Evolutionary conservation across 441 rosid species (phyloP).

Genomic region (Adansonia rubrostipa): DNA sequence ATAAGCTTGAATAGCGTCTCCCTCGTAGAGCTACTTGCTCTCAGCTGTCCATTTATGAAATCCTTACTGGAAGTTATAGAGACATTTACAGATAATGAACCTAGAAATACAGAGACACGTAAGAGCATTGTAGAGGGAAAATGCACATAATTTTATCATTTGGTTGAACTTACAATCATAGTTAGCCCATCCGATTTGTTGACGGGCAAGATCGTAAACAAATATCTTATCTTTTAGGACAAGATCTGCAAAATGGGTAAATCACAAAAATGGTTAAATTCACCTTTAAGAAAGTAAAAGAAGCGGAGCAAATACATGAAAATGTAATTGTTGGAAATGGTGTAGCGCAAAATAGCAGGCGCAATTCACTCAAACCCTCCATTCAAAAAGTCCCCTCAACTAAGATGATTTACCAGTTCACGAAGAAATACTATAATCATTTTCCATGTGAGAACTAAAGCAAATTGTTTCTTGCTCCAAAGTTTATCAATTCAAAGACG

Average conservation of each 20-base stretch:
- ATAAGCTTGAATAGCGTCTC: conserved; percentile 55
- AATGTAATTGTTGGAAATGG: not conserved
- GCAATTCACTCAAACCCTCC: not conserved
- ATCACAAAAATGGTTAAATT: not conserved
- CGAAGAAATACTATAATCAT: not conserved
- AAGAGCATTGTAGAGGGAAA: not conserved
- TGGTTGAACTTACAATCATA: conserved; percentile 63
- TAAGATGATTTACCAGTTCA: not conserved
- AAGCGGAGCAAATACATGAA: not conserved
- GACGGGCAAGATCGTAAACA: conserved; percentile 65
- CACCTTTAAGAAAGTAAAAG: not conserved
- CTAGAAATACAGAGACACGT: conserved; percentile 36
- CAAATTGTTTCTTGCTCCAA: not conserved
- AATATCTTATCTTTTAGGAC: conserved; percentile 73
- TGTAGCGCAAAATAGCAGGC: too few species aligned
- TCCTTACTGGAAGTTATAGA: conserved; percentile 71
- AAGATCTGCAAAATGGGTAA: conserved; percentile 52
- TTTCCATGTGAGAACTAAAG: not conserved
- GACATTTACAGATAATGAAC: conserved; percentile 71
- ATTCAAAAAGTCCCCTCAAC: conserved; percentile 7
- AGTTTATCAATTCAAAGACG: conserved; percentile 4
- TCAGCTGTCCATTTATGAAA: conserved; percentile 52
- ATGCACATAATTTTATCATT: not conserved
- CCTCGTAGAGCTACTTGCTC: conserved; percentile 44
- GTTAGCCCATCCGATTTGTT: conserved; percentile 69